phyloP scores from a whole-genome alignment of 495 filamentous ascomycete species.

The Choiromyces venosus region DNA sequence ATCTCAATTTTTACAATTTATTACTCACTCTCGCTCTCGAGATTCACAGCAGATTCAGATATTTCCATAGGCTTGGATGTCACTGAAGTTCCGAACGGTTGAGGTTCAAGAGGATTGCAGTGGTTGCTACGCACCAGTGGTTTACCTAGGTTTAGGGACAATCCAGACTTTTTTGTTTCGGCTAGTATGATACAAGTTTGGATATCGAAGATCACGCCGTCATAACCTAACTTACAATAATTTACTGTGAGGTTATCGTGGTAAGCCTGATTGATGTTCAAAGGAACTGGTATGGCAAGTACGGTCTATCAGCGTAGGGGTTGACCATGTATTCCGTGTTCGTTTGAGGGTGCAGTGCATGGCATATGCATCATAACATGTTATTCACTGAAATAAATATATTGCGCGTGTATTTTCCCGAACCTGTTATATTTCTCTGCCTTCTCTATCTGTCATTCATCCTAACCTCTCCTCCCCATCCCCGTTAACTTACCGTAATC shows the following conservation, averaged over 20 bases:
- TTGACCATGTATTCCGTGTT: neutral
- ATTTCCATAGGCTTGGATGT: too few species aligned
- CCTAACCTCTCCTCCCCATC: neutral
- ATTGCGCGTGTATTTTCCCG: neutral
- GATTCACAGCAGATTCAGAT: too few species aligned
- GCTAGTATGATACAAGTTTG: too few species aligned
- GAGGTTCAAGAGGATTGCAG: too few species aligned
- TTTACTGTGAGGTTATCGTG: neutral
- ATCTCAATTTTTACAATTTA: too few species aligned
- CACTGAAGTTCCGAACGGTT: too few species aligned
- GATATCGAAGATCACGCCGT: neutral
- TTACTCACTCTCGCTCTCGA: too few species aligned
- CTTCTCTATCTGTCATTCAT: neutral
- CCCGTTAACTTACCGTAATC: neutral
- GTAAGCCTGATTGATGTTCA: neutral
- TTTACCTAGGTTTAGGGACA: too few species aligned
- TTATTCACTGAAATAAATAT: conserved; percentile 2
- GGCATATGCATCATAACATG: conserved; percentile 1
- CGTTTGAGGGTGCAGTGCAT: neutral
- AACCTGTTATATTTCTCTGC: neutral
- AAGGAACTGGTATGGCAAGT: neutral
- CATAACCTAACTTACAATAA: neutral
- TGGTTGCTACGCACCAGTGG: too few species aligned
- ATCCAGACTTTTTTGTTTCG: too few species aligned
- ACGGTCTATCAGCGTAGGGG: neutral